Evolutionary conservation across 2,329 filamentous ascomycete species (phyloP).

Genomic region (Albophoma yamanashiensis): DNA sequence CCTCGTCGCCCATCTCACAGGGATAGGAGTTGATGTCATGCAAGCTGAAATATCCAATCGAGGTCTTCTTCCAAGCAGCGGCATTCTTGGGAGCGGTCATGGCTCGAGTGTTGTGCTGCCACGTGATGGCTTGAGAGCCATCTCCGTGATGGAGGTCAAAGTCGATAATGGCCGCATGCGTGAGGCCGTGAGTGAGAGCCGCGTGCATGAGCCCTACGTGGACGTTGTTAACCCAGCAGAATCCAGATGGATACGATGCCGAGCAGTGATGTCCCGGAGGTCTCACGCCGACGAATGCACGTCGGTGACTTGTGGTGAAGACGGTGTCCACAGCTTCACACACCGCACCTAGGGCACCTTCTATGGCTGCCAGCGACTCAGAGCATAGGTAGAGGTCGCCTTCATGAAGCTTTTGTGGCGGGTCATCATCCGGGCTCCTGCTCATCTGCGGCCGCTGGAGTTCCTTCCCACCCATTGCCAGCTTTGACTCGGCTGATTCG

Average conservation of each 20-base stretch:
- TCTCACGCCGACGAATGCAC: conserved; percentile 85
- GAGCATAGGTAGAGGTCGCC: conserved; percentile 85
- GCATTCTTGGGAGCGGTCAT: conserved; percentile 55
- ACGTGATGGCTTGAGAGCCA: conserved; percentile 90
- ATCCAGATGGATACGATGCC: conserved; percentile 78
- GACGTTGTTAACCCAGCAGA: conserved; percentile 98
- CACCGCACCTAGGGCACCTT: conserved; percentile 85
- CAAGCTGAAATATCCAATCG: conserved; percentile 91
- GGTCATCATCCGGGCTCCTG: conserved; percentile 31
- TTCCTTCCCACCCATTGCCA: conserved; percentile 70
- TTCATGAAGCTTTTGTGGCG: conserved; percentile 59
- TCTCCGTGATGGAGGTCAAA: conserved; percentile 90
- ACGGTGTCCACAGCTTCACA: conserved; percentile 87
- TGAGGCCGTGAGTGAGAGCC: conserved; percentile 71
- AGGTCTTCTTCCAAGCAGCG: conserved; percentile 66
- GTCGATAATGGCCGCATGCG: conserved; percentile 87
- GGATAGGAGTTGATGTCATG: conserved; percentile 99
- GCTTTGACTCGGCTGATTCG: conserved; percentile 62
- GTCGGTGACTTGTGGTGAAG: conserved; percentile 54
- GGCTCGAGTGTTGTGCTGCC: conserved; percentile 75
- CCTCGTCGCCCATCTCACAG: conserved; percentile 85
- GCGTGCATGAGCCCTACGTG: conserved; percentile 94
- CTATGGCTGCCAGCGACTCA: conserved; percentile 77
- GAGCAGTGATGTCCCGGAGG: conserved; percentile 96
- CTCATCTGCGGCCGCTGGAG: conserved; percentile 58